phyloP scores from a whole-genome alignment of 2,329 filamentous ascomycete species.

The Monilinia fructigena region DNA sequence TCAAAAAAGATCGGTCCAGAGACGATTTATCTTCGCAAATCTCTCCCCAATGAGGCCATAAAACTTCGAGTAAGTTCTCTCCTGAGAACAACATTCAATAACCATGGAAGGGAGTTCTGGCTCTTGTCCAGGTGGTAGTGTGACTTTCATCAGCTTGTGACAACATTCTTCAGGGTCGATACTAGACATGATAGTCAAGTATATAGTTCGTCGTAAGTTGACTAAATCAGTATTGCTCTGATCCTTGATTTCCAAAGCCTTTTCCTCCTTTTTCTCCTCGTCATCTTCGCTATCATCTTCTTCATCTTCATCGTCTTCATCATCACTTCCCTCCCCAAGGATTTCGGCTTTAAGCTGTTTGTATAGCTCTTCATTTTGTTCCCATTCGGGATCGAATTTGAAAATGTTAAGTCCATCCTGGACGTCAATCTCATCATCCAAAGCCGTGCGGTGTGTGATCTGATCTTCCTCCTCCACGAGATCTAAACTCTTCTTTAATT shows the following conservation, averaged over 20 bases:
- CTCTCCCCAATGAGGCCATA: slow-evolving; percentile 92
- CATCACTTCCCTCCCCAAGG: slow-evolving; percentile 85
- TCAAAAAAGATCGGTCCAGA: slow-evolving; percentile 95
- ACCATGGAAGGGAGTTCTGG: slow-evolving; percentile 93
- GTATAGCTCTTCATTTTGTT: slow-evolving; percentile 88
- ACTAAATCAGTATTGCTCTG: slow-evolving; percentile 95
- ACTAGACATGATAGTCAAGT: slow-evolving; percentile 95
- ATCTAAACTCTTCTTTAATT: slow-evolving; percentile 87
- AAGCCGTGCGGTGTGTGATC: slow-evolving; percentile 80
- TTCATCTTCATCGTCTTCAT: slow-evolving; percentile 66
- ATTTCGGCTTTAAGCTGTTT: slow-evolving; percentile 90
- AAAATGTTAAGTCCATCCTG: slow-evolving; percentile 93
- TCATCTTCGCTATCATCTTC: slow-evolving; percentile 66
- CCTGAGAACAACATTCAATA: slow-evolving; percentile 93
- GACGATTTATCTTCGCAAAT: slow-evolving; percentile 91
- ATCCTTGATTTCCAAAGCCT: slow-evolving; percentile 93
- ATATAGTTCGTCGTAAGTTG: slow-evolving; percentile 89
- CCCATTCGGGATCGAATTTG: slow-evolving; percentile 87
- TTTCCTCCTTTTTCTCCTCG: slow-evolving; percentile 74
- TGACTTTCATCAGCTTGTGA: slow-evolving; percentile 95
- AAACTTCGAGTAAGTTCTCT: slow-evolving; percentile 96
- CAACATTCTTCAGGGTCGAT: slow-evolving; percentile 95
- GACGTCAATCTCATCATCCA: slow-evolving; percentile 81
- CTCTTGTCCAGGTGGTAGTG: slow-evolving; percentile 82
- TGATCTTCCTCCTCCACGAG: slow-evolving; percentile 97